Conservation (phyloP, 202 grass and related monocot species). For the Dendrocalamus latiflorus region DNA sequence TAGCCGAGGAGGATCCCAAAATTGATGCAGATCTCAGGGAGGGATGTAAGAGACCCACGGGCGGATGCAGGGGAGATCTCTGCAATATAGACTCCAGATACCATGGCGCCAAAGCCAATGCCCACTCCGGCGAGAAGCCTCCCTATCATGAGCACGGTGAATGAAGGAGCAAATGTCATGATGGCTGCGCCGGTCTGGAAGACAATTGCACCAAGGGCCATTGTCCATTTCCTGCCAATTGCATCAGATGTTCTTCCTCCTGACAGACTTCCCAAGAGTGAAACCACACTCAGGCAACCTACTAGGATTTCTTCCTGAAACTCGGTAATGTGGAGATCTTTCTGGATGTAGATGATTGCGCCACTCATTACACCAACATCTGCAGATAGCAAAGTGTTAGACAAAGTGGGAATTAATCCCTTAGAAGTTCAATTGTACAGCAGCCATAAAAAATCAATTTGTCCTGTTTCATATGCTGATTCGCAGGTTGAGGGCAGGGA, state of each 20-base stretch:
- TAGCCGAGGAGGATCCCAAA: conserved; percentile 87
- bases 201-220: conserved; percentile 69
- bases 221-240: conserved; percentile 92
- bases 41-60: conserved; percentile 82
- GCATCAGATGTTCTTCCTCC: conserved; percentile 84
- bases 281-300: conserved; percentile 80
- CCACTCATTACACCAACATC: conserved; percentile 99
- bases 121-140: conserved; percentile 73
- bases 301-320: conserved; percentile 87
- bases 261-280: conserved; percentile 80
- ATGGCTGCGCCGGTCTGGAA: conserved; percentile 72
- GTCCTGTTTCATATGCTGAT: background rate
- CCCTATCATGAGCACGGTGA: conserved; percentile 72
- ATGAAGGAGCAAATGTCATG: conserved; percentile 93
- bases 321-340: conserved; percentile 83
- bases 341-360: conserved; percentile 79
- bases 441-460: background rate
- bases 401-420: background rate
- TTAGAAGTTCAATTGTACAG: background rate
- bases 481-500: background rate
- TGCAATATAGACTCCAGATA: conserved; percentile 85
- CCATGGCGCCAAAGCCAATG: conserved; percentile 90
- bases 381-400: conserved; percentile 27
- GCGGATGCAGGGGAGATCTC: conserved; percentile 78
- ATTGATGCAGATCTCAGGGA: conserved; percentile 95